Evolutionary conservation across 2,329 filamentous ascomycete species (phyloP), one percentile per base, ranked within the genome.

Genomic region (Zymoseptoria pseudotritici): DNA sequence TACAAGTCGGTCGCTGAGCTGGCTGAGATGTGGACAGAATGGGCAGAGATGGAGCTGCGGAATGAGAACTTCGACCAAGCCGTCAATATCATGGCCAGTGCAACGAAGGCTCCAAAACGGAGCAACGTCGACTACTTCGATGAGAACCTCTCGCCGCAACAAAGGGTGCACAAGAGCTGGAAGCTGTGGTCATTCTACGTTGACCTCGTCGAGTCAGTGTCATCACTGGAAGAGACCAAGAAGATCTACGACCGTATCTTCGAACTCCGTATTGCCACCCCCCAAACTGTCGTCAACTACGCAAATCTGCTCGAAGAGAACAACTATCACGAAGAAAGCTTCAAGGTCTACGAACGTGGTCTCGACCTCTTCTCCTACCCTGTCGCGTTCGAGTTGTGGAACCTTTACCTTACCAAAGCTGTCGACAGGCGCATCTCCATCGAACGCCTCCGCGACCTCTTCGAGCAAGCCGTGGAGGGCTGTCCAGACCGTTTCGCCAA

Each of bases 61-160:
- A 91, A 91, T 70, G 92, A 97, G 70, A 95, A 97, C 71, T 97
- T 97, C 65, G 92, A 97, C 72, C 88, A 90, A 69, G 94, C 95
- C 2, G 88, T 97, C 63, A 88, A 88, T 62, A 93, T 99, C 72
- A 97, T 99, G 92, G 90, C 90, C 50, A 97, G 96, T 75, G 94
- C 94, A 19, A 93, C 94, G 4, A 92, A 96, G 74, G 90, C 94
- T n/a, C 92, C 94, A 0, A 97, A 97, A 75, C 82, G 91, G 65
- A 97, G 93, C n/a, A 95, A 86, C 2, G 91, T 99, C n/a, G 94
- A 99, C 77, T 99, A 97, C 73, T 99, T 97, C 71, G 94, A 99
- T 73, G 95, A 99, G 73, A 91, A 85, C 0, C 79, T 99, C 6
- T 91, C 91, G 1, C 93, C 94, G 3, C 94, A 99, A 73, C 94